Evolutionary conservation across 2,329 filamentous ascomycete species (phyloP), one percentile per base, ranked within the genome.

Genomic region (Truncatella angustata): DNA sequence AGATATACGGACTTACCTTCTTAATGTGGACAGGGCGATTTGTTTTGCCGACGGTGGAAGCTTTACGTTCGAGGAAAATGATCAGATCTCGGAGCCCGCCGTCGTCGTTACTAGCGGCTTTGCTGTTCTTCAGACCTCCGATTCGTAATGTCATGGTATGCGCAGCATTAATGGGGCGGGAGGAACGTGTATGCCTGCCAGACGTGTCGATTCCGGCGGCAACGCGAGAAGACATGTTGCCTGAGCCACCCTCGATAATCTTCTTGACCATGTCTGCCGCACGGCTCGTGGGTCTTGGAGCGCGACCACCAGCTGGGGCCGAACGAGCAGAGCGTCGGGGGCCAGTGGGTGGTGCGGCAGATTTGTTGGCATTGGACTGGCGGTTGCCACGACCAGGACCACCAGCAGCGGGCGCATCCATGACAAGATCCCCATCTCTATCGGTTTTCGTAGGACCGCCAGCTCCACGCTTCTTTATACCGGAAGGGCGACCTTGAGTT

Each of bases 1-100:
- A 66, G 70, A 70, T 68, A 62, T 61, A 59, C 57, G 71, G 69
- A 88, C 86, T 83, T 88, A 91, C 88, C 85, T 90, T 90, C 73
- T 83, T 85, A 57, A 92, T 85, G 66, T 78, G 84, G 61, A 89
- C 75, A 59, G 75, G 73, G 63, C 79, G 76, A 63, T 73, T 64
- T 55, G 68, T 63, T 65, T 76, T 76, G 54, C 73, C 73, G 61
- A 83, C 74, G 58, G 76, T 71, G 51, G 78, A 77, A 43, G 87
- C 80, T 68, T 90, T 90, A 62, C 85, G 82, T 70, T 91, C 86
- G 56, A 91, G 71, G 65, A 90, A 91, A 47, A 75, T 74, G 49
- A 91, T 68, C 26, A 91, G 74, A 54, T 82, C 80, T 54, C 79
- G 77, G 23, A 88, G 65, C 18, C 88, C 88, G 45, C 87, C 85